A percentile compares a stretch with the other conserved stretches of the same genome.
These are phyloP conservation scores for Erigeron philadelphicus DNA, from an alignment of 140 eudicot species.

Conservation along the genomic window DNA sequence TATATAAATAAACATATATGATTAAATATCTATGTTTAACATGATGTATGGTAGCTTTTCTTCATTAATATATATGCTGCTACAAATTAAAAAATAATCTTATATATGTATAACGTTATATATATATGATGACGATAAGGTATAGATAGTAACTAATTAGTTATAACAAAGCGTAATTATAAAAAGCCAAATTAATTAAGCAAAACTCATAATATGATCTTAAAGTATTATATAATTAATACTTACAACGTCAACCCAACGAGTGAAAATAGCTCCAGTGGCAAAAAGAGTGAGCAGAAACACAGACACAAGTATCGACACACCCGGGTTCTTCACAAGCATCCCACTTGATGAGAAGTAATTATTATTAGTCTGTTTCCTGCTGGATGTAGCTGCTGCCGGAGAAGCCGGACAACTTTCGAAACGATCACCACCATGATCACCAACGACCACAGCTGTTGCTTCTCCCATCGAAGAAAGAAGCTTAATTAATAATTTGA, in stretches of 20 bases:
- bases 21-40: too few relatives aligned
- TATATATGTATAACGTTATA: too few relatives aligned
- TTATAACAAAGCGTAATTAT: too few relatives aligned
- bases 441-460: conserved; percentile 16
- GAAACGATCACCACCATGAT: conserved; percentile 8
- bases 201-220: too few relatives aligned
- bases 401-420: conserved; percentile 14
- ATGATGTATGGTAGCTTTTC: too few relatives aligned
- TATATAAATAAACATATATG: too few relatives aligned
- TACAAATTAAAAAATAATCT: too few relatives aligned
- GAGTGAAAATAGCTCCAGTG: conserved; percentile 34
- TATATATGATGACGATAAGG: too few relatives aligned
- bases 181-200: too few relatives aligned
- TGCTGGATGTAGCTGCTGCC: conserved; percentile 12
- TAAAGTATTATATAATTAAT: background rate
- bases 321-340: conserved; percentile 28
- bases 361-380: too few relatives aligned
- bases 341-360: conserved; percentile 26
- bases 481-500: background rate
- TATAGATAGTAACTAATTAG: too few relatives aligned
- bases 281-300: conserved; percentile 31
- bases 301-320: conserved; percentile 22
- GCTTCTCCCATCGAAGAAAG: conserved; percentile 25
- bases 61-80: too few relatives aligned
- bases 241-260: conserved; percentile 44